Evolutionary conservation across 306 rosid species (phyloP).

Genomic region (Quercus robur): DNA sequence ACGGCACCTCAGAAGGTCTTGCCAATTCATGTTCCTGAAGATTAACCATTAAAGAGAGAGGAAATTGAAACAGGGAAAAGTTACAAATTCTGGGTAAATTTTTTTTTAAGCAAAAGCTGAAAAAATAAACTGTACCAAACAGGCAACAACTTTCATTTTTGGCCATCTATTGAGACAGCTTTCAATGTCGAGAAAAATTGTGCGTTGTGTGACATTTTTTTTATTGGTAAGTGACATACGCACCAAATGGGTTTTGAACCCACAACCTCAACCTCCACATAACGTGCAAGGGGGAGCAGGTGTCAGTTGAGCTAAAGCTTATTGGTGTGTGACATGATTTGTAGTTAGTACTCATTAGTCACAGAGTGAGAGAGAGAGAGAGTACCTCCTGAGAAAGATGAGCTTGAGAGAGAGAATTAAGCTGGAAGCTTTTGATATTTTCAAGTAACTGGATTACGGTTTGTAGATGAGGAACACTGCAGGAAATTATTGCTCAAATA

Average conservation of each 20-base stretch:
- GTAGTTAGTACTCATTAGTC: too few relatives aligned
- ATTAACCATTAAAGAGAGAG: background rate
- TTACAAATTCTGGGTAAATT: background rate
- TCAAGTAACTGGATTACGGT: constrained; percentile 68
- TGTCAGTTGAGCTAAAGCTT: too few relatives aligned
- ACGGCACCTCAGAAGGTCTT: constrained; percentile 30
- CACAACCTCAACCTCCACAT: too few relatives aligned
- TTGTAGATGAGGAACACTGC: constrained; percentile 75
- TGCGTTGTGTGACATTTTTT: too few relatives aligned
- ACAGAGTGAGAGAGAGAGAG: background rate
- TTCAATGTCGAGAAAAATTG: background rate
- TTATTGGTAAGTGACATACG: too few relatives aligned
- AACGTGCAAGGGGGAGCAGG: too few relatives aligned
- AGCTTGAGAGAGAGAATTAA: constrained; percentile 47
- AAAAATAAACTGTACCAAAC: too few relatives aligned
- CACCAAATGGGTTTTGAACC: too few relatives aligned
- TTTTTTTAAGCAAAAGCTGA: too few relatives aligned
- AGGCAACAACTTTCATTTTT: background rate
- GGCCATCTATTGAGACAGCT: background rate
- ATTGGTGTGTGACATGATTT: too few relatives aligned
- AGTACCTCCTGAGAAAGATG: constrained; percentile 52
- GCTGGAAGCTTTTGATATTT: constrained; percentile 87
- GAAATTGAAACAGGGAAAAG: constrained; percentile 5
- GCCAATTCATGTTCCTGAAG: constrained; percentile 40
- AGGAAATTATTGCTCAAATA: constrained; percentile 16